phyloP scores from a whole-genome alignment of 164 flowering plant species.

The Stephania yunnanensis region DNA sequence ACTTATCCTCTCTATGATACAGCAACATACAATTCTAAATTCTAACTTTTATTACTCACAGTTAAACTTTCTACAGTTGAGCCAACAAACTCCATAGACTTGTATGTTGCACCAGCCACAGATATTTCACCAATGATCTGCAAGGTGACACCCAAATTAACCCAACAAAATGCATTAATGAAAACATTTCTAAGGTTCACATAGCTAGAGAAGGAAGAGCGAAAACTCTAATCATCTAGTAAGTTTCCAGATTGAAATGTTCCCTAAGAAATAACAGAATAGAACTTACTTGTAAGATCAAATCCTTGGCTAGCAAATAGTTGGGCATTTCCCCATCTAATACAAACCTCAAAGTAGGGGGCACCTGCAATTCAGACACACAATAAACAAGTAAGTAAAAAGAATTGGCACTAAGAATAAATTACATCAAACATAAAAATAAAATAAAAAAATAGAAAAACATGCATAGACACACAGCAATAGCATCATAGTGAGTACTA shows the following conservation, averaged over 20 bases:
- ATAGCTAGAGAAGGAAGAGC: neutral
- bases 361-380: slow-evolving; percentile 55
- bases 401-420: neutral
- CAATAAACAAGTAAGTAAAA: neutral
- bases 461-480: neutral
- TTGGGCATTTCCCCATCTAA: slow-evolving; percentile 98
- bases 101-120: slow-evolving; percentile 95
- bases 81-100: slow-evolving; percentile 96
- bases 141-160: slow-evolving; percentile 12
- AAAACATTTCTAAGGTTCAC: neutral
- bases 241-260: neutral
- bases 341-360: slow-evolving; percentile 87
- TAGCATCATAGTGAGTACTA: neutral
- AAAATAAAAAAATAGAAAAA: neutral
- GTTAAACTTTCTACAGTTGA: slow-evolving; percentile 82
- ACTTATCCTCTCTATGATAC: neutral
- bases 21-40: neutral
- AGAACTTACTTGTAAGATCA: slow-evolving; percentile 84
- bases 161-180: neutral
- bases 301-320: slow-evolving; percentile 91
- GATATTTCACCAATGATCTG: slow-evolving; percentile 98
- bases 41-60: slow-evolving; percentile 38
- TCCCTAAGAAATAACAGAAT: neutral
- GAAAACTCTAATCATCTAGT: neutral
- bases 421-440: neutral